Base-by-base conservation (phyloP, 2,329 filamentous ascomycete genomes). In the Penicillium sp. region DNA sequence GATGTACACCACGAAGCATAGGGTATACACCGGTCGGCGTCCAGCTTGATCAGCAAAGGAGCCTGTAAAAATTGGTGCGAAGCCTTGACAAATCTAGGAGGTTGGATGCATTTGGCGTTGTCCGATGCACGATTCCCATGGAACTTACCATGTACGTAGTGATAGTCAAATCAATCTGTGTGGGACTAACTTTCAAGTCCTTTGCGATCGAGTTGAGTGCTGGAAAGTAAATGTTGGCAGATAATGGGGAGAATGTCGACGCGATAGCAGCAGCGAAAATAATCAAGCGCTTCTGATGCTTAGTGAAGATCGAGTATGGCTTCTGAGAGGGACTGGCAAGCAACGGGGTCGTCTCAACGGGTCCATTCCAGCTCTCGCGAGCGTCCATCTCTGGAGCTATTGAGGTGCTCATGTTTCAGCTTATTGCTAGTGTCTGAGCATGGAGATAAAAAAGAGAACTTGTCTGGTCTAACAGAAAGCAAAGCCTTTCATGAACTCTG, bases 51-150 rank as follows among this genome's bases (percentile, higher is more conserved):
- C 81, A 7, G 80, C 78, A 11, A 83, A 70, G 12, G 78, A 78
- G 1, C 80, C 80, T 58, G 80, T 76, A 4, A 83, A 70, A 38
- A 80, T 77, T 12, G 81, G 81, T 4, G 80, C 78, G 22, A 85
- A 71, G 8, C 79, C 83, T 73, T 85, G 82, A 20, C 79, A 76
- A 57, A 83, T 78, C 77, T 76, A 8, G 17, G 25, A 37, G 8
- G 2, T n/a, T 31, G 8, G 14, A 22, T 35, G 5, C 38, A 50
- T 5, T 20, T 49, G 0, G 1, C 4, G 1, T 14, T n/a, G 28
- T n/a, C 15, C 6, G 2, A 14, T 22, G 31, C 3, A 17, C 6
- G 1, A 15, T n/a, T 1, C 15, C 25, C 39, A 22, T 20, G 37
- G n/a, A 15, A 14, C 14, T 20, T 63, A 74, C 72, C 72, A 74